Evolutionary conservation across 495 filamentous ascomycete genomes (phyloP).

Genomic region (Penicillium salamii): DNA sequence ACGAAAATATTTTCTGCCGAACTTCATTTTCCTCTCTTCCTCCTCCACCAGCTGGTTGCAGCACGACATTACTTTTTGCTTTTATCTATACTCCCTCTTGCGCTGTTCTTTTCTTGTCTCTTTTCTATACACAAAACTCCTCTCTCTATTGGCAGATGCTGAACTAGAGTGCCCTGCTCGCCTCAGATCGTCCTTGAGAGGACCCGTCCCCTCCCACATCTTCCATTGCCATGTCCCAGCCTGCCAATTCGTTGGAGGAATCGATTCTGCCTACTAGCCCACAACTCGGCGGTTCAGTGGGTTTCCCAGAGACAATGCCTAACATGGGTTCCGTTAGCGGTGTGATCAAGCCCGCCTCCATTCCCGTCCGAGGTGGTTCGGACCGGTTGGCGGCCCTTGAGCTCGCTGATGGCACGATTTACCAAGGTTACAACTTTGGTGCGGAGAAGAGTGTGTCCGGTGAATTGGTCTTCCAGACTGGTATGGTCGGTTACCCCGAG

Average conservation of each 20-base stretch:
- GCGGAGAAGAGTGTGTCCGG: constrained; percentile 87
- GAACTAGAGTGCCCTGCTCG: constrained; percentile 40
- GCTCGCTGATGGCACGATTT: constrained; percentile 82
- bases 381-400: constrained; percentile 74
- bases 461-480: constrained; percentile 98
- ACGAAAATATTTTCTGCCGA: constrained; percentile 12
- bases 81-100: constrained; percentile 1
- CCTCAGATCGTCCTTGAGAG: constrained; percentile 42
- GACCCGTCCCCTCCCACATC: constrained; percentile 38
- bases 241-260: constrained; percentile 30
- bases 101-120: background rate
- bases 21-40: constrained; percentile 3
- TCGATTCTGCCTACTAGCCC: constrained; percentile 35
- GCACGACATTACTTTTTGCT: background rate
- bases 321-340: constrained; percentile 34
- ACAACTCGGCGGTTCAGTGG: constrained; percentile 33
- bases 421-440: constrained; percentile 93
- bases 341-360: constrained; percentile 50
- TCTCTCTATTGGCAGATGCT: constrained; percentile 40
- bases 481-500: constrained; percentile 98
- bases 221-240: constrained; percentile 31
- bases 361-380: constrained; percentile 40
- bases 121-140: constrained; percentile 11
- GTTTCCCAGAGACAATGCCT: constrained; percentile 33
- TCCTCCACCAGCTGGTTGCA: constrained; percentile 10